phyloP scores from a whole-genome alignment of 1,139 yeast genomes.

The Lodderomyces margitis region DNA sequence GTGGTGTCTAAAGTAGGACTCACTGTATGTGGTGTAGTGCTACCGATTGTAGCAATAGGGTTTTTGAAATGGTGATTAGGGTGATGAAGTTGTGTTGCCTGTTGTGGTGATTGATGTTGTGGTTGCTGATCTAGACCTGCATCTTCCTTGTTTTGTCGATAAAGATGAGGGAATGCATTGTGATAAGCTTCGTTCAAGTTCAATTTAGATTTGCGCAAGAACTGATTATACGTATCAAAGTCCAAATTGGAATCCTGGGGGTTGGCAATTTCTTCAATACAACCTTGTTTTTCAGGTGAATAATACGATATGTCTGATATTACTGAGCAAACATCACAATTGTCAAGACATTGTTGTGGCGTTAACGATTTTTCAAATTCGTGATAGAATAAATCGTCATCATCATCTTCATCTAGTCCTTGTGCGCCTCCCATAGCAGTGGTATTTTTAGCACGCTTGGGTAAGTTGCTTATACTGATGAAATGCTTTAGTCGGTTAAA shows the following conservation, averaged over 20 bases:
- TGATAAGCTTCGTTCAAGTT: slow-evolving; percentile 22
- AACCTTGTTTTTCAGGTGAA: slow-evolving; percentile 18
- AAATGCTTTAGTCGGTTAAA: slow-evolving; percentile 27
- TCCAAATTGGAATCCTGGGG: slow-evolving; percentile 6
- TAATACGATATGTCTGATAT: slow-evolving; percentile 28
- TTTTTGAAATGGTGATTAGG: slow-evolving; percentile 32
- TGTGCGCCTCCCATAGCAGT: too few relatives aligned
- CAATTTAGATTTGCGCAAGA: slow-evolving; percentile 34
- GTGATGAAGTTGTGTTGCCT: neutral
- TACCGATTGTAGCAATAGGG: slow-evolving; percentile 28
- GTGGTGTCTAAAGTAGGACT: slow-evolving; percentile 31
- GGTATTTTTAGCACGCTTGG: slow-evolving; percentile 5
- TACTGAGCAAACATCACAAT: slow-evolving; percentile 24
- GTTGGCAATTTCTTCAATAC: neutral
- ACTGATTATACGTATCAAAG: slow-evolving; percentile 32
- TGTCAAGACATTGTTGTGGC: slow-evolving; percentile 10
- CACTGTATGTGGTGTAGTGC: slow-evolving; percentile 17
- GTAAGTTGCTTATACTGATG: slow-evolving; percentile 17
- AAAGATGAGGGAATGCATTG: slow-evolving; percentile 32
- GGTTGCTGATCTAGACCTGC: neutral
- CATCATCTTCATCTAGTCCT: slow-evolving; percentile 5
- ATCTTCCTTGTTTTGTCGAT: slow-evolving; percentile 14
- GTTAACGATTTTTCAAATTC: slow-evolving; percentile 13
- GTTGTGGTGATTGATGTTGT: neutral
- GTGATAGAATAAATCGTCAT: slow-evolving; percentile 8